Conservation (phyloP, 305 asterid species). For the Andrographis paniculata region DNA sequence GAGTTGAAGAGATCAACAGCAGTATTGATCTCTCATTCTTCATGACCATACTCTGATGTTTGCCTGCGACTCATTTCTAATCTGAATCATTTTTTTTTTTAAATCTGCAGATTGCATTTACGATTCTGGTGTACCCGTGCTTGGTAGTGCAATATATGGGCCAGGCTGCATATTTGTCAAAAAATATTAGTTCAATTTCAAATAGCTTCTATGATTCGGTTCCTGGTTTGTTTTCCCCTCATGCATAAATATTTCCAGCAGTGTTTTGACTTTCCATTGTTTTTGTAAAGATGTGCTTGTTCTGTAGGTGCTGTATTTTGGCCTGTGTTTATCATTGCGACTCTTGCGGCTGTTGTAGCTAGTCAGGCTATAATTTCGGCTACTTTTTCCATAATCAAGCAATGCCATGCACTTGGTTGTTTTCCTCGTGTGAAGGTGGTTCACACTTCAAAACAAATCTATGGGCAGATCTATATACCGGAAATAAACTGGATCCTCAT, state of each 20-base stretch:
- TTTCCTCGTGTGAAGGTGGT: constrained; percentile 79
- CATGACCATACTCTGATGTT: not conserved
- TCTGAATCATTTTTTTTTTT: constrained; percentile 17
- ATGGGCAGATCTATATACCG: constrained; percentile 75
- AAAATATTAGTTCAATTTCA: constrained; percentile 46
- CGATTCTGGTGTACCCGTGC: constrained; percentile 72
- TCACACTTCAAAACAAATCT: constrained; percentile 71
- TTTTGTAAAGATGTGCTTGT: constrained; percentile 10
- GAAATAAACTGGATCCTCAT: constrained; percentile 82
- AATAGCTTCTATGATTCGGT: constrained; percentile 71
- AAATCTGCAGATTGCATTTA: constrained; percentile 73
- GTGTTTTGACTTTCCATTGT: constrained; percentile 2
- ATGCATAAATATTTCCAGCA: not conserved
- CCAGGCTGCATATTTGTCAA: constrained; percentile 90
- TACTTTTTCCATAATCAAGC: constrained; percentile 62
- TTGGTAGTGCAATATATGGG: constrained; percentile 97
- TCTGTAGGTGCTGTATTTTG: constrained; percentile 57
- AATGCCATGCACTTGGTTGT: constrained; percentile 58
- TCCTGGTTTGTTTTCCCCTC: constrained; percentile 57
- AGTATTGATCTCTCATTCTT: not conserved
- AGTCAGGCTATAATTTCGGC: constrained; percentile 73
- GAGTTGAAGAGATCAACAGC: not conserved
- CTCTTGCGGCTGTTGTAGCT: constrained; percentile 56
- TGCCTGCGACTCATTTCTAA: constrained; percentile 5
- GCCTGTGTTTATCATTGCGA: constrained; percentile 58